Evolutionary conservation across 2,329 filamentous ascomycete genomes (phyloP).

Genomic region (Arthrinium phaeospermum): DNA sequence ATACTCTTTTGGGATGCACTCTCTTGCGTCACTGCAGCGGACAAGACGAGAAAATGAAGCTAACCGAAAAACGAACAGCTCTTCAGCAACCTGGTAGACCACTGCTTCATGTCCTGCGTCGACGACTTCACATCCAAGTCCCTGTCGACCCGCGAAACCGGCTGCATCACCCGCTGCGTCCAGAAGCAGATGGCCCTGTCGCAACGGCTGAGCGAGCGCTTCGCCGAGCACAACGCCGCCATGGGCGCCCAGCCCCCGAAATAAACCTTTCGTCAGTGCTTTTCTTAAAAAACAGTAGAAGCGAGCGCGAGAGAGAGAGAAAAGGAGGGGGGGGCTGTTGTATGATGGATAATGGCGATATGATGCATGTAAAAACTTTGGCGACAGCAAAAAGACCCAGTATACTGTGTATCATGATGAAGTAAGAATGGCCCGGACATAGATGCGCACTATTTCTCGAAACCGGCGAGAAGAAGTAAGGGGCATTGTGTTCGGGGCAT

Average conservation of each 20-base stretch:
- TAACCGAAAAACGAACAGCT: conserved; percentile 45
- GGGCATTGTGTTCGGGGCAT: neutral
- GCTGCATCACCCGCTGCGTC: conserved; percentile 93
- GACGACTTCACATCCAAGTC: conserved; percentile 99
- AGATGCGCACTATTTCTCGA: neutral
- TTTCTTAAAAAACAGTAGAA: neutral
- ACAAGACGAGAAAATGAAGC: neutral
- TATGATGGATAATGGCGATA: neutral
- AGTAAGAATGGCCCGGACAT: neutral
- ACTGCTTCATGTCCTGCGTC: conserved; percentile 96
- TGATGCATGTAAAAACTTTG: neutral
- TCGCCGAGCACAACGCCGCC: conserved; percentile 72
- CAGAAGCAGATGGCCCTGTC: conserved; percentile 95
- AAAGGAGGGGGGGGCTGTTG: neutral
- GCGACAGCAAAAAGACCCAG: neutral
- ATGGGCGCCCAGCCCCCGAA: conserved; percentile 60
- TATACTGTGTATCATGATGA: conserved; percentile 1
- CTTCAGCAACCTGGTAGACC: conserved; percentile 74
- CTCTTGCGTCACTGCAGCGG: neutral
- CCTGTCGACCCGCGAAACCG: conserved; percentile 83
- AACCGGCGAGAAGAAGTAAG: neutral
- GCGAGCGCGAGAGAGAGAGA: neutral
- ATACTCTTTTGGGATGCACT: neutral
- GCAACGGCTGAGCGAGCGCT: conserved; percentile 88
- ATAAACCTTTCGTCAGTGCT: conserved; percentile 27